Evolutionary conservation across 805 yeast species (phyloP).

Genomic region (Diddensiella caesifluorescens): DNA sequence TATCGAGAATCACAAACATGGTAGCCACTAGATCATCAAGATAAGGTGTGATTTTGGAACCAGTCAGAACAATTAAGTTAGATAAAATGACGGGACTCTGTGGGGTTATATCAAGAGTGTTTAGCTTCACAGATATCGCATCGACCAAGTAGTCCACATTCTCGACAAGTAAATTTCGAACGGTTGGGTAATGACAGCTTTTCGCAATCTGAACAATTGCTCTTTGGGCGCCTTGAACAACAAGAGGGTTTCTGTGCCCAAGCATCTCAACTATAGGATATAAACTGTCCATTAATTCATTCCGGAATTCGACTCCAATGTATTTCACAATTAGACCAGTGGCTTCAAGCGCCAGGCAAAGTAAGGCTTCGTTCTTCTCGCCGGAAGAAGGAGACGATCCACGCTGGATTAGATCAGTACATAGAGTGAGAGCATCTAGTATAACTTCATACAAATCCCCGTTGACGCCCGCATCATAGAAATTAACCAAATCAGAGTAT

Average conservation of each 20-base stretch:
- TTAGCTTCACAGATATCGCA: slow-evolving; percentile 61
- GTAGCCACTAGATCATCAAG: slow-evolving; percentile 70
- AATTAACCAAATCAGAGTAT: no score
- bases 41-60: slow-evolving; percentile 56
- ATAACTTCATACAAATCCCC: no score
- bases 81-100: slow-evolving; percentile 64
- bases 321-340: slow-evolving; percentile 19
- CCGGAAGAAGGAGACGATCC: neutral
- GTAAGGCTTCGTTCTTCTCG: neutral
- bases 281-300: slow-evolving; percentile 62
- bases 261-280: slow-evolving; percentile 69
- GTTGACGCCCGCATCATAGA: no score
- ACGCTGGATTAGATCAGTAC: neutral
- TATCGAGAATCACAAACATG: slow-evolving; percentile 71
- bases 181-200: slow-evolving; percentile 45
- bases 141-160: slow-evolving; percentile 82
- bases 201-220: slow-evolving; percentile 49
- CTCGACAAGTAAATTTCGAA: slow-evolving; percentile 50
- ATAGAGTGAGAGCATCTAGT: no score
- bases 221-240: slow-evolving; percentile 47
- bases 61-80: slow-evolving; percentile 66
- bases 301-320: slow-evolving; percentile 38
- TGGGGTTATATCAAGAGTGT: slow-evolving; percentile 69
- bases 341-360: slow-evolving; percentile 22
- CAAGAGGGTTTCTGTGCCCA: slow-evolving; percentile 47